These are phyloP conservation scores for Trichophyton schoenleinii DNA, from an alignment of 2,329 filamentous ascomycete genomes.

Conservation along the genomic window DNA sequence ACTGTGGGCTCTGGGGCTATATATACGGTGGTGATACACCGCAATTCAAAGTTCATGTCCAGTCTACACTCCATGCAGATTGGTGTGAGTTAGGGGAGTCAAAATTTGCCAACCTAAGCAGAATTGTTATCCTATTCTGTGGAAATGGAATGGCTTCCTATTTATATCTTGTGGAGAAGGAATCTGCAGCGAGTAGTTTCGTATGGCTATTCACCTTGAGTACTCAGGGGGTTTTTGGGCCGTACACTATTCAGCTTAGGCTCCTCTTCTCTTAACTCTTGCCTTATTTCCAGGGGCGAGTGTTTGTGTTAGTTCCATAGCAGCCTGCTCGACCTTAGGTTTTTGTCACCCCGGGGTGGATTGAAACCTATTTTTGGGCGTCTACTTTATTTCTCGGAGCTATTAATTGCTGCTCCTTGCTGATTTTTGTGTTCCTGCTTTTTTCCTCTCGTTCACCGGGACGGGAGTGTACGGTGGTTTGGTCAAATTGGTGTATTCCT, in stretches of 20 bases:
- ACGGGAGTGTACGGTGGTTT: not conserved
- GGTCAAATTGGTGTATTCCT: not conserved
- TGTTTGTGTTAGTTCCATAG: not conserved
- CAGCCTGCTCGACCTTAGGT: not conserved
- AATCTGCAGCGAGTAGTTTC: not conserved
- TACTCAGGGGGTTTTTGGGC: not conserved
- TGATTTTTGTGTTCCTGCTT: not conserved
- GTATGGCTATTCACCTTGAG: not conserved
- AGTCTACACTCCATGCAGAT: not conserved
- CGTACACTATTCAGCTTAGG: not conserved
- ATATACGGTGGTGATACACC: not conserved
- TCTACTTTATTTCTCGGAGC: not conserved
- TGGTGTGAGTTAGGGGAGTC: not conserved
- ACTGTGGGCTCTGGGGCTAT: not conserved
- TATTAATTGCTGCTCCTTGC: not conserved
- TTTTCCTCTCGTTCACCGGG: not conserved
- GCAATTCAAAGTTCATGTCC: not conserved
- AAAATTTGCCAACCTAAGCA: not conserved
- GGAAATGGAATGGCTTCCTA: not conserved
- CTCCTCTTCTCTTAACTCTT: not conserved
- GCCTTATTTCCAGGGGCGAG: not conserved
- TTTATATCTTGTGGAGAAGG: not conserved
- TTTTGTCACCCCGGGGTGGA: not conserved
- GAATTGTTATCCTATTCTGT: not conserved
- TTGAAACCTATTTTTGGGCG: not conserved